These are phyloP conservation scores for Austroboletus novae-zelandiae DNA, from an alignment of 1,284 basidiomycete genomes.

Conservation along the genomic window DNA sequence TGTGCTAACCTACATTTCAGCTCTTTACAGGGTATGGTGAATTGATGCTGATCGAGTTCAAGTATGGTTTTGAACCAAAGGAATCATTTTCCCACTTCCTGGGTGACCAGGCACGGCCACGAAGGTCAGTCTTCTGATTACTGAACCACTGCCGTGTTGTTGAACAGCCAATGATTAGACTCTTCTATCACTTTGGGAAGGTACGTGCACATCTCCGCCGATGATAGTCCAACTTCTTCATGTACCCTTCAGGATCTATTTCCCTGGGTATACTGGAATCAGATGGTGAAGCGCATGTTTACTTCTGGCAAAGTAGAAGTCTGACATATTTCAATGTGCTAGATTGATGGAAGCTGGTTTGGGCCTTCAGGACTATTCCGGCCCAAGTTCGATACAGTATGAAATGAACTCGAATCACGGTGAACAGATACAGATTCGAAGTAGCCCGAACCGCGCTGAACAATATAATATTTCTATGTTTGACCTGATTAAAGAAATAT, in stretches of 20 bases:
- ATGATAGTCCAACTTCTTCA: background rate
- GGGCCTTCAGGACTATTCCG: constrained; percentile 51
- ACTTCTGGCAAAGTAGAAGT: background rate
- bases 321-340: constrained; percentile 3
- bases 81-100: constrained; percentile 76
- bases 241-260: constrained; percentile 65
- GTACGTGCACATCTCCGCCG: constrained; percentile 32
- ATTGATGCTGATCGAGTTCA: constrained; percentile 88
- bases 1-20: constrained; percentile 38
- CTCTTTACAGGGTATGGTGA: constrained; percentile 82
- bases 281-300: constrained; percentile 52
- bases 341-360: constrained; percentile 71
- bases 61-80: constrained; percentile 83
- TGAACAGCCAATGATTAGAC: constrained; percentile 34
- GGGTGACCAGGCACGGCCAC: constrained; percentile 65
- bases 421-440: background rate
- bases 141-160: constrained; percentile 1
- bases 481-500: background rate
- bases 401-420: constrained; percentile 4
- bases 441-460: background rate
- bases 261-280: constrained; percentile 86
- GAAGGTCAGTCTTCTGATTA: constrained; percentile 41
- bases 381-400: constrained; percentile 38
- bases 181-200: constrained; percentile 93
- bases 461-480: background rate